Conservation (phyloP, 1,284 basidiomycete species). For the Cutaneotrichosporon spelunceum region DNA sequence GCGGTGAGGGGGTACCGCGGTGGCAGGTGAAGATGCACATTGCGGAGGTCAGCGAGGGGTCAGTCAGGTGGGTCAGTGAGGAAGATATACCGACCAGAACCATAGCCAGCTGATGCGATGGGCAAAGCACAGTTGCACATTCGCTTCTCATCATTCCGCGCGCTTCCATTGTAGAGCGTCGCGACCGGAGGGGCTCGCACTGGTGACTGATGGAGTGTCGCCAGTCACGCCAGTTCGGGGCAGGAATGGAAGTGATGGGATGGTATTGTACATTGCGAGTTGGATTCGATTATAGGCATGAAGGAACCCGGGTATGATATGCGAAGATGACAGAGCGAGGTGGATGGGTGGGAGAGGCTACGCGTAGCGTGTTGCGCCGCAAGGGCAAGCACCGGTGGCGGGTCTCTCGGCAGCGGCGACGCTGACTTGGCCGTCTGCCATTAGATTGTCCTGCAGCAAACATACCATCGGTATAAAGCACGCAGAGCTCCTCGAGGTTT, state of each 20-base stretch:
- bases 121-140: not conserved
- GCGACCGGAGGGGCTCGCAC: not conserved
- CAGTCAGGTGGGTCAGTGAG: not conserved
- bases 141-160: not conserved
- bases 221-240: too few species aligned
- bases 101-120: not conserved
- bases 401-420: constrained; percentile 12
- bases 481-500: constrained; percentile 20
- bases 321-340: not conserved
- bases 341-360: not conserved
- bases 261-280: too few species aligned
- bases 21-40: not conserved
- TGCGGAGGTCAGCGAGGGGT: not conserved
- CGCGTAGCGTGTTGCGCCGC: constrained; percentile 3
- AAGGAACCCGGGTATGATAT: not conserved
- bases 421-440: constrained; percentile 9
- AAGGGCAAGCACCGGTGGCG: not conserved
- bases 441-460: not conserved
- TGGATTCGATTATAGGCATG: not conserved
- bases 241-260: too few species aligned
- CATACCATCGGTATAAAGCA: constrained; percentile 20
- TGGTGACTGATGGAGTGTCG: too few species aligned
- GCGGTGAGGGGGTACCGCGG: not conserved
- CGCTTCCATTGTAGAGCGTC: not conserved
- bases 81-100: not conserved